Percentiles rank a stretch among this genome's conserved stretches.
phyloP scores from a whole-genome alignment of 2,329 filamentous ascomycete species.

The Talaromyces albobiverticillius region DNA sequence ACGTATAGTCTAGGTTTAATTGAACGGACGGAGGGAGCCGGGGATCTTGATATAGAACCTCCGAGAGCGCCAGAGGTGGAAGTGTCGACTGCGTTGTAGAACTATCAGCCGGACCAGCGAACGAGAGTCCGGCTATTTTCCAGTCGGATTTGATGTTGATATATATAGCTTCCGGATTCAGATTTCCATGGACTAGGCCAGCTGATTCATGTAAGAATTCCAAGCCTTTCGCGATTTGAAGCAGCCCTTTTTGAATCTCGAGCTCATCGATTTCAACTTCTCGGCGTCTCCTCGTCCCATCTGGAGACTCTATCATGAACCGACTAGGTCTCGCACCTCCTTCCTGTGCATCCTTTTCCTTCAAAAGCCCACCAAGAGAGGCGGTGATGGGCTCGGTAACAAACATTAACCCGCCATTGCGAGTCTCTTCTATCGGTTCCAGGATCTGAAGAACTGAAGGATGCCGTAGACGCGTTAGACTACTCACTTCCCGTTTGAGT shows the following conservation, averaged over 20 bases:
- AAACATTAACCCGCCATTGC: constrained; percentile 89
- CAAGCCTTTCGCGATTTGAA: constrained; percentile 89
- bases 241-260: constrained; percentile 92
- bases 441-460: constrained; percentile 89
- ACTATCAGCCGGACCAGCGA: constrained; percentile 76
- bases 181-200: constrained; percentile 86
- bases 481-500: constrained; percentile 86
- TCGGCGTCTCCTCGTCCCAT: constrained; percentile 68
- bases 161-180: constrained; percentile 90
- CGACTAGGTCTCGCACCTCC: constrained; percentile 66
- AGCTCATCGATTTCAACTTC: constrained; percentile 94
- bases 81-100: constrained; percentile 73
- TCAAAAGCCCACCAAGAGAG: constrained; percentile 76
- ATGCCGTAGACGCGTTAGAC: constrained; percentile 81
- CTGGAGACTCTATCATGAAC: constrained; percentile 75
- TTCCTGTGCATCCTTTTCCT: constrained; percentile 88
- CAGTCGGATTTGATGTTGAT: constrained; percentile 98
- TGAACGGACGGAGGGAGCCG: constrained; percentile 79
- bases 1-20: constrained; percentile 87
- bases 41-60: constrained; percentile 81
- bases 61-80: constrained; percentile 74
- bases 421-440: constrained; percentile 92
- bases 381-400: constrained; percentile 89
- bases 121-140: constrained; percentile 95
- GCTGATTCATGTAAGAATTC: constrained; percentile 96